Conservation (phyloP, 2,329 filamentous ascomycete species). For the Fusarium temperatum region DNA sequence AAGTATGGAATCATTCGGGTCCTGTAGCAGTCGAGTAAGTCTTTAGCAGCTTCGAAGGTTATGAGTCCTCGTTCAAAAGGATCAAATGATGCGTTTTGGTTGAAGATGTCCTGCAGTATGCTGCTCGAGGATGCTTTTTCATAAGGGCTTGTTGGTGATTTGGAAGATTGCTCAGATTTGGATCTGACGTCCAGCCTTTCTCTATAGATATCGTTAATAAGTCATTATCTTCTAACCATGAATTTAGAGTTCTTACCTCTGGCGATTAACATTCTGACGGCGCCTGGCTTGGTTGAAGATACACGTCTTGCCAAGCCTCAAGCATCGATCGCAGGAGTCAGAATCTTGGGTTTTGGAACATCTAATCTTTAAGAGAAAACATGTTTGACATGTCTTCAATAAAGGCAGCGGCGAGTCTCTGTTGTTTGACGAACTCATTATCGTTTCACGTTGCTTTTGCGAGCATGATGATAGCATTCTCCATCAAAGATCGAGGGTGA, state of each 20-base stretch:
- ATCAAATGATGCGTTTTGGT: slow-evolving; percentile 19
- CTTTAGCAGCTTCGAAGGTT: slow-evolving; percentile 10
- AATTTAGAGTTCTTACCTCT: slow-evolving; percentile 3
- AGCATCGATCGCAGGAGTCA: slow-evolving; percentile 44
- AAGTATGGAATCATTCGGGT: slow-evolving; percentile 40
- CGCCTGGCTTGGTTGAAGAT: slow-evolving; percentile 44
- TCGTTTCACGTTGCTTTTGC: neutral
- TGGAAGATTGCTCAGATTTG: neutral
- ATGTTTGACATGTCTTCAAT: slow-evolving; percentile 46
- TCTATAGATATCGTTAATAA: neutral
- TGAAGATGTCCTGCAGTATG: neutral
- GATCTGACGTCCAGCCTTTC: neutral
- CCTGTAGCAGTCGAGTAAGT: slow-evolving; percentile 30
- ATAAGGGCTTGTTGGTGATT: slow-evolving; percentile 9
- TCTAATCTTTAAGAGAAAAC: slow-evolving; percentile 45
- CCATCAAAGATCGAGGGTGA: neutral
- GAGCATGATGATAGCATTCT: neutral
- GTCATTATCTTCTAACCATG: rapidly evolving
- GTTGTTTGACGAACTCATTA: slow-evolving; percentile 9
- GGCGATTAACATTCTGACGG: slow-evolving; percentile 21
- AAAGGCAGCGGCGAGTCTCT: neutral
- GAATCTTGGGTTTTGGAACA: slow-evolving; percentile 46
- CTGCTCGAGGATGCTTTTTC: neutral
- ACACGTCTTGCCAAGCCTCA: slow-evolving; percentile 46
- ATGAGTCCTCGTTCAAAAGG: slow-evolving; percentile 37